Conservation (phyloP, 768 basidiomycete species). For the Lactarius deliciosus region DNA sequence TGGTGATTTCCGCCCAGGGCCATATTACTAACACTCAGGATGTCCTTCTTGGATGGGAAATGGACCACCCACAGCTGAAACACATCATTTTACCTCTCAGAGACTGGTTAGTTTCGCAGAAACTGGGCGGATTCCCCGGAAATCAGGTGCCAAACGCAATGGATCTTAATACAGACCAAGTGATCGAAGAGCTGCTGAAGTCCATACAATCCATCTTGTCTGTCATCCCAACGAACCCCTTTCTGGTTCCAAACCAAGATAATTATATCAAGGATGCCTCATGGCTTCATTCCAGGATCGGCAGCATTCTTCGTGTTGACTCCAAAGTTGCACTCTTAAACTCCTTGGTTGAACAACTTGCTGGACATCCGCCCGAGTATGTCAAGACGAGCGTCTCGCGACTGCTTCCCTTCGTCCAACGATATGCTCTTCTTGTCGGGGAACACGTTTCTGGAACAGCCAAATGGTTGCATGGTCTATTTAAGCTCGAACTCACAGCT, state of each 20-base stretch:
- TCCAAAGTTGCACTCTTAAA: constrained; percentile 45
- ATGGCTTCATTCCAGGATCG: constrained; percentile 45
- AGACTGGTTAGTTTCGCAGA: constrained; percentile 34
- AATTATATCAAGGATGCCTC: constrained; percentile 54
- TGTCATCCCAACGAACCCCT: constrained; percentile 38
- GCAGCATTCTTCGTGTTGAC: constrained; percentile 49
- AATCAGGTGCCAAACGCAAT: background rate
- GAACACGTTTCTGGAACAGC: constrained; percentile 56
- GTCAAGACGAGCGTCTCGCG: constrained; percentile 43
- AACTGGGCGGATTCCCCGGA: background rate
- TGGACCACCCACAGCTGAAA: constrained; percentile 31
- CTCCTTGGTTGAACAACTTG: constrained; percentile 41
- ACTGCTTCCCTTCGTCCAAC: constrained; percentile 72
- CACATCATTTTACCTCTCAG: constrained; percentile 38
- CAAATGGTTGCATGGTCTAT: constrained; percentile 70
- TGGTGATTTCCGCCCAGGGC: constrained; percentile 8
- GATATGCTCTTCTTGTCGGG: constrained; percentile 56
- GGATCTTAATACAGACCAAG: constrained; percentile 37
- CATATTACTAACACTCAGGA: constrained; percentile 13
- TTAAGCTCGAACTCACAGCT: constrained; percentile 82
- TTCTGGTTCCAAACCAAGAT: constrained; percentile 40
- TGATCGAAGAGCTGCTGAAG: constrained; percentile 66
- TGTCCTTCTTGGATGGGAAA: constrained; percentile 21
- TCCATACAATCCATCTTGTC: constrained; percentile 60
- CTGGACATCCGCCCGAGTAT: constrained; percentile 36